These are phyloP conservation scores for Aspergillus piperis DNA, from an alignment of 2,329 filamentous ascomycete species.

Conservation along the genomic window DNA sequence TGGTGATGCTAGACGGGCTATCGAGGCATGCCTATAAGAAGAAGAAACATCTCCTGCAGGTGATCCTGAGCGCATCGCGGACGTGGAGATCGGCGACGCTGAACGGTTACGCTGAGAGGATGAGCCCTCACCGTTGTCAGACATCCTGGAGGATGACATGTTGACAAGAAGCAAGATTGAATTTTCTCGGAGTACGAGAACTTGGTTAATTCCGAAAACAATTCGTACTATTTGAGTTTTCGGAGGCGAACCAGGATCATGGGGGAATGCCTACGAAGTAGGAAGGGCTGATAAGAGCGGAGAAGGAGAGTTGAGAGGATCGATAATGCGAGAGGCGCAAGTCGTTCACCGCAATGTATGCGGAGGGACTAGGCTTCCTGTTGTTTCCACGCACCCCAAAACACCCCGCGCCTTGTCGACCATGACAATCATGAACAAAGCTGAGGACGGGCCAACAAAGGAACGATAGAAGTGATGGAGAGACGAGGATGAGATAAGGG, in stretches of 20 bases:
- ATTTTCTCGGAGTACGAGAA: constrained; percentile 2
- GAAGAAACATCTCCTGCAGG: constrained; percentile 46
- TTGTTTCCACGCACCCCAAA: constrained; percentile 4
- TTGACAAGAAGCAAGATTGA: constrained; percentile 2
- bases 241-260: constrained; percentile 2
- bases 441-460: neutral
- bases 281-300: constrained; percentile 2
- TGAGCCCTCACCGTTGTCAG: constrained; percentile 41
- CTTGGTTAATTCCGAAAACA: constrained; percentile 1
- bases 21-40: constrained; percentile 53
- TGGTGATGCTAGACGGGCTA: constrained; percentile 58
- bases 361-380: neutral
- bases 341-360: constrained; percentile 2
- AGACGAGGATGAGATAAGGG: neutral
- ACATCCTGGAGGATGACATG: constrained; percentile 29
- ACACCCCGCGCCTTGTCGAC: neutral
- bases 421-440: neutral
- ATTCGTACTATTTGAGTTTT: constrained; percentile 9
- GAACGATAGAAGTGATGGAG: neutral
- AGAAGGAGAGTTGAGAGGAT: neutral
- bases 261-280: neutral
- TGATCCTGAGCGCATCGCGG: constrained; percentile 38
- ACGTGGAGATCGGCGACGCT: constrained; percentile 35
- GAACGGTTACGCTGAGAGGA: constrained; percentile 35
- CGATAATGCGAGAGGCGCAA: constrained; percentile 1